phyloP scores from a whole-genome alignment of 441 rosid species.

The Hypseocharis bilobata region DNA sequence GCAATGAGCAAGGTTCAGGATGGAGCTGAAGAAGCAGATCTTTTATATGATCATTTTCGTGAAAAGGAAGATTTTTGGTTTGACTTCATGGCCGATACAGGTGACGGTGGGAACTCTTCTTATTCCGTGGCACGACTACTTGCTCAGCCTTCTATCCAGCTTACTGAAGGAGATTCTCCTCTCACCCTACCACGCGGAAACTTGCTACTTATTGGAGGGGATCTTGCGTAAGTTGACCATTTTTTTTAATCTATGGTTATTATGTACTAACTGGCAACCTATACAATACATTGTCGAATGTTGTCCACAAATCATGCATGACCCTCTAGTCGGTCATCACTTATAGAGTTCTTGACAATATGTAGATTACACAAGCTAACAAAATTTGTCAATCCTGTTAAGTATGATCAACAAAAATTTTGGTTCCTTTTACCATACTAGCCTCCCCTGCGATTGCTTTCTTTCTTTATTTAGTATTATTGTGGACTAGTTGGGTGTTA shows the following conservation, averaged over 20 bases:
- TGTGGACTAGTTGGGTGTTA: neutral
- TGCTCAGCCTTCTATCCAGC: slow-evolving; percentile 63
- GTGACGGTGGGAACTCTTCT: slow-evolving; percentile 98
- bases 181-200: slow-evolving; percentile 58
- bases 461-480: neutral
- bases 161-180: slow-evolving; percentile 36
- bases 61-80: slow-evolving; percentile 80
- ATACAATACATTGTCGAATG: neutral
- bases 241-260: slow-evolving; percentile 7
- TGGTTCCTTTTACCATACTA: neutral
- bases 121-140: slow-evolving; percentile 75
- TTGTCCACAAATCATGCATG: neutral
- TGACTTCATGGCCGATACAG: slow-evolving; percentile 99
- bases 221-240: slow-evolving; percentile 85
- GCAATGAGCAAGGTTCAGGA: slow-evolving; percentile 64
- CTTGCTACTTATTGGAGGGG: slow-evolving; percentile 88
- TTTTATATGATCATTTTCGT: slow-evolving; percentile 67
- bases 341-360: no score
- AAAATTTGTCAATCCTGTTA: no score
- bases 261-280: neutral
- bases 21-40: slow-evolving; percentile 46
- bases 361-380: no score
- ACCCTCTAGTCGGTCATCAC: neutral
- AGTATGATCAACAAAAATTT: neutral
- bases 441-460: neutral